A percentile compares a stretch with the other conserved stretches of the same genome.
phyloP scores from a whole-genome alignment of 495 filamentous ascomycete genomes.

The Neurospora sp. region DNA sequence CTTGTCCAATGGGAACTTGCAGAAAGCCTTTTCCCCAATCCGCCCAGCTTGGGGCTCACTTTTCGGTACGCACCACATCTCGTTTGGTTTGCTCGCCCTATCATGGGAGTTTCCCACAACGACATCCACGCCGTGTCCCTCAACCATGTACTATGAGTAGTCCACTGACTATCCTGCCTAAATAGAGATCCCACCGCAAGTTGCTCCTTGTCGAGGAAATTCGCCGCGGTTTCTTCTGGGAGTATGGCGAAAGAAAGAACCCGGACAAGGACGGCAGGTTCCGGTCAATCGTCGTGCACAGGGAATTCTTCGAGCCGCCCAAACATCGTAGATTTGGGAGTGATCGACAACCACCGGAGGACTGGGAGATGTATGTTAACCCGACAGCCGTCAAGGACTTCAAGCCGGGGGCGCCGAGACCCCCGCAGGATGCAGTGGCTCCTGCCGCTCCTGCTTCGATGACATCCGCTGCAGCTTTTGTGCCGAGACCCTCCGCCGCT shows the following conservation, averaged over 20 bases:
- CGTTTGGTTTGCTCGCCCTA: neutral
- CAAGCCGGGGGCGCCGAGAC: neutral
- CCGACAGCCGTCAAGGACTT: neutral
- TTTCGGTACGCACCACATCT: constrained; percentile 2
- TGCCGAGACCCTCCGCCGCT: too few relatives aligned
- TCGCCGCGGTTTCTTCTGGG: constrained; percentile 9
- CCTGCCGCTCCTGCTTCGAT: too few relatives aligned
- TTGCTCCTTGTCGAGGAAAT: constrained; percentile 14
- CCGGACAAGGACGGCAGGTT: neutral
- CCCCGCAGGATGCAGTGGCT: too few relatives aligned
- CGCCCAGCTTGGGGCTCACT: constrained; percentile 12
- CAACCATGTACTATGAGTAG: neutral
- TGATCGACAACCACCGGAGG: neutral
- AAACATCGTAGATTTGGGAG: neutral
- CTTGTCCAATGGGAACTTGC: constrained; percentile 12
- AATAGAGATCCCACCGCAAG: constrained; percentile 7
- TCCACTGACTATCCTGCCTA: neutral
- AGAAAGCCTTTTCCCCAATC: constrained; percentile 1
- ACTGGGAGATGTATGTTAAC: neutral
- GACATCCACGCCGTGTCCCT: neutral
- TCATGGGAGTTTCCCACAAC: neutral
- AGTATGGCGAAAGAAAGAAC: constrained; percentile 3
- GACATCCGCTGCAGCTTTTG: too few relatives aligned
- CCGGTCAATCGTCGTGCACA: constrained; percentile 10
- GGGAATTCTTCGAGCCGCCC: neutral